Base-by-base conservation (phyloP, 768 basidiomycete genomes). In the Ramaria sp. region DNA sequence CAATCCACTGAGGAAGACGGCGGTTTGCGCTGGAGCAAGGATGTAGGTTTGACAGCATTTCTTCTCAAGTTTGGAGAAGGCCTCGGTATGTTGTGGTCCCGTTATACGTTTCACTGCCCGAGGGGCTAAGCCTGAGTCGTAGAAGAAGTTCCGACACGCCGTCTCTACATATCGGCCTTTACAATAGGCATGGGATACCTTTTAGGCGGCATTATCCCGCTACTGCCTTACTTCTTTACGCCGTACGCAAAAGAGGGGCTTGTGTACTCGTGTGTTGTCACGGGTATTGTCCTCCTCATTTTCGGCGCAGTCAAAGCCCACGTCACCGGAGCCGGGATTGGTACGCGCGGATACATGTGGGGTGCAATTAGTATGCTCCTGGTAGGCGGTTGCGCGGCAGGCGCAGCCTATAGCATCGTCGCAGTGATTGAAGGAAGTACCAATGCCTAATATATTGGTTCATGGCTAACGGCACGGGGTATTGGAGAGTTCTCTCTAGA, bases 121-220 rank as follows among this genome's bases (percentile, higher is more conserved):
- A 27, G 37, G 11, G 6, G 4, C 30, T 24, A 49, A 43, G 5
- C 15, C 45, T 19, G 15, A 9, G 54, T 19, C 13, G 53, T 67
- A 87, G 94, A 96, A 78, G 95, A 98, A 70, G 80, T 96, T 37
- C 89, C 94, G 0, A 81, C 82, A 17, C 76, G 77, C 20, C 80
- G 96, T 27, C 75, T 96, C 61, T 97, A 92, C 72, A 77, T 84
- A 37, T 94, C 91, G 1, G 95, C 95, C 1, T 78, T 95, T 62
- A 98, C 95, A 0, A 98, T 99, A 66, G 96, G 95, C 60, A 78
- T 91, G 66, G 91, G 92, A 12, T 95, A 98, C 73, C 84, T 94
- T 60, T 53, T 95, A 54, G 96, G 96, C 46, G 96, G 96, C 31
- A 75, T 94, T 55, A 88, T 98, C 64, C 96, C 96, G 0, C 79